Percentiles rank a stretch among this genome's conserved stretches.
These are phyloP conservation scores for Dothideomycetidae sp. DNA, from an alignment of 2,329 filamentous ascomycete genomes.

Conservation along the genomic window DNA sequence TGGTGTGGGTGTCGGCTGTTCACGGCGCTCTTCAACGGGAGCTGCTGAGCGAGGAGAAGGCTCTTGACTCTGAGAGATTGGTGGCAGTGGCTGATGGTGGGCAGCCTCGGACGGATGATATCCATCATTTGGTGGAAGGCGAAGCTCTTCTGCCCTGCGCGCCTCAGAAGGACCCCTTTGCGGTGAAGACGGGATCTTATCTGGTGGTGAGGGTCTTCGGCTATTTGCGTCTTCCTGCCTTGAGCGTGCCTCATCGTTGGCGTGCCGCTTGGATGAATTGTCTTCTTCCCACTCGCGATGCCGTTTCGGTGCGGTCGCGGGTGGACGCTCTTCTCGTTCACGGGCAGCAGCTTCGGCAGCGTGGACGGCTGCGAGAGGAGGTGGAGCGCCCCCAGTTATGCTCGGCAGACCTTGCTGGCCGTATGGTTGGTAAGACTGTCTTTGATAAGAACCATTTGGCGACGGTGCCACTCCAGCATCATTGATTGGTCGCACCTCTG, in stretches of 20 bases:
- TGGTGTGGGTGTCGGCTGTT: conserved; percentile 18
- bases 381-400: conserved; percentile 56
- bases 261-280: conserved; percentile 58
- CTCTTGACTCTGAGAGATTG: conserved; percentile 31
- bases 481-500: conserved; percentile 67
- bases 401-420: conserved; percentile 45
- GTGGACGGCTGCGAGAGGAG: conserved; percentile 46
- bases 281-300: conserved; percentile 89
- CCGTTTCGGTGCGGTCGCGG: conserved; percentile 64
- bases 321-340: conserved; percentile 57
- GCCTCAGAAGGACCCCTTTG: conserved; percentile 64
- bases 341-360: conserved; percentile 55
- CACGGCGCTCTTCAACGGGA: conserved; percentile 32
- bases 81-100: conserved; percentile 58
- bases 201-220: conserved; percentile 43
- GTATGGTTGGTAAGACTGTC: conserved; percentile 67
- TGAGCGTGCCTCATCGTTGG: conserved; percentile 75
- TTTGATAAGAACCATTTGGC: conserved; percentile 73
- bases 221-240: conserved; percentile 73
- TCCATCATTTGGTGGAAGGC: conserved; percentile 52
- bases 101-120: conserved; percentile 91
- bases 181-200: conserved; percentile 46
- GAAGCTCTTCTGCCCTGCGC: conserved; percentile 47
- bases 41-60: conserved; percentile 39
- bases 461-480: conserved; percentile 72